Percentiles rank a stretch among this genome's conserved stretches.
These are phyloP conservation scores for Lentinula lateritia DNA, from an alignment of 768 basidiomycete species.

Conservation along the genomic window DNA sequence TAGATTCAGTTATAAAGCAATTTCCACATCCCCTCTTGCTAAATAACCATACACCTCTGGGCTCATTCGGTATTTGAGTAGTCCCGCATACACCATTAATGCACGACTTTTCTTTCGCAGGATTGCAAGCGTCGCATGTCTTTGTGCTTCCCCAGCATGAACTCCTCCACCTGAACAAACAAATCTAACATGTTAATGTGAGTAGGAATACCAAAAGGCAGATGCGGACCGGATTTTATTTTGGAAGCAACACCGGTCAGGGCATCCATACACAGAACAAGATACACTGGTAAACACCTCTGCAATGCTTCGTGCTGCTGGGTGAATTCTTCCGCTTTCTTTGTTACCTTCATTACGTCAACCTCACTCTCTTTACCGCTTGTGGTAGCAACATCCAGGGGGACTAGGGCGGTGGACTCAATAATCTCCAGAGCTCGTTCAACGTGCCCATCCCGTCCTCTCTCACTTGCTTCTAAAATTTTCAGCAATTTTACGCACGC, in stretches of 20 bases:
- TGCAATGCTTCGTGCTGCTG: slow-evolving; percentile 82
- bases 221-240: slow-evolving; percentile 53
- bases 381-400: slow-evolving; percentile 46
- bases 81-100: slow-evolving; percentile 84
- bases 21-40: slow-evolving; percentile 80
- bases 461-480: slow-evolving; percentile 81
- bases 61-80: slow-evolving; percentile 85
- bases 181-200: background rate
- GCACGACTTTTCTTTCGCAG: slow-evolving; percentile 79
- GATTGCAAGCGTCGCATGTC: slow-evolving; percentile 43
- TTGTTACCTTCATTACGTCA: slow-evolving; percentile 80
- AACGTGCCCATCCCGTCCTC: slow-evolving; percentile 48
- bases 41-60: slow-evolving; percentile 88
- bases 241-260: slow-evolving; percentile 78
- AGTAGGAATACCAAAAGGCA: background rate
- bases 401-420: slow-evolving; percentile 83
- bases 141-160: background rate
- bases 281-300: slow-evolving; percentile 82
- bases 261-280: slow-evolving; percentile 89
- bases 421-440: slow-evolving; percentile 53
- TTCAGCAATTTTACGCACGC: slow-evolving; percentile 70
- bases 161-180: background rate
- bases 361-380: slow-evolving; percentile 14
- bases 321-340: slow-evolving; percentile 85
- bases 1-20: slow-evolving; percentile 48